Conservation (phyloP, 805 yeast genomes). For the Pichia rugopelliculosa region DNA sequence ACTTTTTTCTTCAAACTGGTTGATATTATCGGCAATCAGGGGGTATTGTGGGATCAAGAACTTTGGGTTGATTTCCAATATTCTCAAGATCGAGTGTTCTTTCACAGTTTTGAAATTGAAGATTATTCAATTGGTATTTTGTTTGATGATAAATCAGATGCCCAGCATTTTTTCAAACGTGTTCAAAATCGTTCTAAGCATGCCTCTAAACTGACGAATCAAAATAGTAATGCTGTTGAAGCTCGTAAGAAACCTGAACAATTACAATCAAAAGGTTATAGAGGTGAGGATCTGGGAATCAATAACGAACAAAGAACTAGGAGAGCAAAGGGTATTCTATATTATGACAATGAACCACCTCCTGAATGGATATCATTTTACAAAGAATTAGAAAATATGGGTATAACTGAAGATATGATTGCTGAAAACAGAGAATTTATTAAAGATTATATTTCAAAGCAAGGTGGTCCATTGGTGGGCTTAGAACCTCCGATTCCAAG, state of each 20-base stretch:
- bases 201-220: conserved; percentile 78
- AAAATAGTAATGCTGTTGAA: conserved; percentile 84
- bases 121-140: conserved; percentile 81
- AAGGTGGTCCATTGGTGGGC: conserved; percentile 76
- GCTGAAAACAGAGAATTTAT: conserved; percentile 80
- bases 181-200: conserved; percentile 70
- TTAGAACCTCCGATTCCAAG: conserved; percentile 81
- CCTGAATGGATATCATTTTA: conserved; percentile 78
- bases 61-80: conserved; percentile 81
- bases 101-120: conserved; percentile 91
- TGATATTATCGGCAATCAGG: conserved; percentile 73
- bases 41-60: conserved; percentile 97
- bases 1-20: conserved; percentile 86
- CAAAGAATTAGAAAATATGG: conserved; percentile 63
- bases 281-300: conserved; percentile 42
- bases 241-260: conserved; percentile 45
- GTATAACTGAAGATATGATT: conserved; percentile 82
- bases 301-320: conserved; percentile 43
- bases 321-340: conserved; percentile 50
- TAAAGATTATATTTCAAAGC: conserved; percentile 64
- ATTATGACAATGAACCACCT: conserved; percentile 75
- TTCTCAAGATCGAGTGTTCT: conserved; percentile 89
- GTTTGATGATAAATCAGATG: conserved; percentile 85
- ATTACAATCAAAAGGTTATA: conserved; percentile 45
- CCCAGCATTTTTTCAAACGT: conserved; percentile 74